Percentiles rank a stretch among this genome's conserved stretches.
Conservation (phyloP, 345 rosid species). For the Mangifera indica region DNA sequence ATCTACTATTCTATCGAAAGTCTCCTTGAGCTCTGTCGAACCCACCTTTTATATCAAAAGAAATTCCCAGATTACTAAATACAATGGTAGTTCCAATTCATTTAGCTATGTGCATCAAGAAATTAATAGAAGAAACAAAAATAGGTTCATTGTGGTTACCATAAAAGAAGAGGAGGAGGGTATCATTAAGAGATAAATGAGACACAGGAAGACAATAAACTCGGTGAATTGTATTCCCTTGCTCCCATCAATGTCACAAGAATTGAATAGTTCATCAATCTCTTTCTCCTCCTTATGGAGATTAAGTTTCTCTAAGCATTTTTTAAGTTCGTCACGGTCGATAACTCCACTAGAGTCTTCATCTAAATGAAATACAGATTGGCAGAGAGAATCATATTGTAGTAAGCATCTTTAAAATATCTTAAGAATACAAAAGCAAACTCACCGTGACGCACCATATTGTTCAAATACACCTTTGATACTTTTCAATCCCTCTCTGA, state of each 20-base stretch:
- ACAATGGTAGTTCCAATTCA: background rate
- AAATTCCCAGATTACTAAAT: constrained; percentile 19
- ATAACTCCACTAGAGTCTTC: constrained; percentile 65
- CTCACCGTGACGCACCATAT: constrained; percentile 45
- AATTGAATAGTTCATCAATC: constrained; percentile 64
- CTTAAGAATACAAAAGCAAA: constrained; percentile 6
- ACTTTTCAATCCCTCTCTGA: constrained; percentile 58
- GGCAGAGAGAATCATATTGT: background rate
- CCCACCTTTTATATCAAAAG: constrained; percentile 44
- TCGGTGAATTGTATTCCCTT: constrained; percentile 79
- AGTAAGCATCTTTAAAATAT: background rate
- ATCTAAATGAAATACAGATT: constrained; percentile 42
- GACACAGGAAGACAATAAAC: constrained; percentile 77
- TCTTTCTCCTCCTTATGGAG: constrained; percentile 54
- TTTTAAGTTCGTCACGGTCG: constrained; percentile 62
- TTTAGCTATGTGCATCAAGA: background rate
- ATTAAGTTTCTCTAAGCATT: constrained; percentile 59
- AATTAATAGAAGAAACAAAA: background rate
- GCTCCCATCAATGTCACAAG: constrained; percentile 79
- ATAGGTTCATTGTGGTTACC: constrained; percentile 27
- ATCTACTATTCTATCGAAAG: constrained; percentile 67
- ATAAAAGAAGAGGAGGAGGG: constrained; percentile 39
- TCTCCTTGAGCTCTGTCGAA: constrained; percentile 53
- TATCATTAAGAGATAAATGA: constrained; percentile 61
- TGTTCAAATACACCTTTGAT: constrained; percentile 62